Percentiles rank a stretch among this genome's conserved stretches.
phyloP scores from a whole-genome alignment of 805 yeast genomes.

The Kluyveromyces aestuarii region DNA sequence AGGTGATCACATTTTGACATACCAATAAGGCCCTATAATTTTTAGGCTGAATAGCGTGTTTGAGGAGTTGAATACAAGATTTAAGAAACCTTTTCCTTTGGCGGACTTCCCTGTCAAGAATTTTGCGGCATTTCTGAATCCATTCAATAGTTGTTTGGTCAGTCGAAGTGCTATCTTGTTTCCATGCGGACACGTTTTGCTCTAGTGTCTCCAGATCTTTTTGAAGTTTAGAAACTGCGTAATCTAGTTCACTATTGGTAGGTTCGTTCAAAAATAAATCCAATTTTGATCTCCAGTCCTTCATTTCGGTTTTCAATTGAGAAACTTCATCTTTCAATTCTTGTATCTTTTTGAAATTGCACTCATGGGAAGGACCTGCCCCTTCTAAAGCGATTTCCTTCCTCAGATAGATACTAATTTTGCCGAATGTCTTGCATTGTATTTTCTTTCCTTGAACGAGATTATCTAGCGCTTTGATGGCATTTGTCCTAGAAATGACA shows the following conservation, averaged over 20 bases:
- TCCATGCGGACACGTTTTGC: conserved; percentile 5
- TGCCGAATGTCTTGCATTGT: conserved; percentile 35
- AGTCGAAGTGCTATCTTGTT: conserved; percentile 8
- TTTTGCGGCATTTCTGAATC: conserved; percentile 6
- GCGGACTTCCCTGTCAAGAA: conserved; percentile 11
- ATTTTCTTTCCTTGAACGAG: conserved; percentile 29
- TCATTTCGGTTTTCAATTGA: conserved; percentile 15
- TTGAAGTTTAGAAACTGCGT: conserved; percentile 3
- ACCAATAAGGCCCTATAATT: conserved; percentile 20
- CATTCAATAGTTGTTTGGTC: conserved; percentile 9
- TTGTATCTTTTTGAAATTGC: conserved; percentile 12
- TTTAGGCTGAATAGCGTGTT: conserved; percentile 19
- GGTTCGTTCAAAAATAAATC: conserved; percentile 11
- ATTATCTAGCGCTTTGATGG: conserved; percentile 30
- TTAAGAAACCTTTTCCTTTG: conserved; percentile 13
- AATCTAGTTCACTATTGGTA: conserved; percentile 10
- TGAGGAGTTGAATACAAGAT: conserved; percentile 13
- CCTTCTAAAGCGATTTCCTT: conserved; percentile 23
- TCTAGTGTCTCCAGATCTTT: conserved; percentile 6
- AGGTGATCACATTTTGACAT: conserved; percentile 5
- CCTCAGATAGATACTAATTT: conserved; percentile 35
- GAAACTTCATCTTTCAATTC: conserved; percentile 17
- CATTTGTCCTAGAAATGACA: conserved; percentile 28
- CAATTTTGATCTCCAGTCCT: conserved; percentile 4
- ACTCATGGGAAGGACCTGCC: conserved; percentile 7